phyloP scores from a whole-genome alignment of 306 rosid genomes.

The Mimosa pudica region DNA sequence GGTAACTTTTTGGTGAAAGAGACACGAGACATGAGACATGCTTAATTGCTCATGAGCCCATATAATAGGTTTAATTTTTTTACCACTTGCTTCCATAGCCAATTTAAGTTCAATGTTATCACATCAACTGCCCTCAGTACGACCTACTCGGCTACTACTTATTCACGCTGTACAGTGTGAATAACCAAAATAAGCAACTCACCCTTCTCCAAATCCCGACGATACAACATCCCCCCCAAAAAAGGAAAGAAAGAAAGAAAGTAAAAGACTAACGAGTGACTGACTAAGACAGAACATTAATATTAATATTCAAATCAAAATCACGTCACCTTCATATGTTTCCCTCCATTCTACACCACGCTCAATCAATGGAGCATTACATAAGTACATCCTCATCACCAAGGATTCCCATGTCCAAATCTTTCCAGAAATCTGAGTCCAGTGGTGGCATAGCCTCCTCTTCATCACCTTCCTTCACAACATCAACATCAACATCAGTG shows the following conservation, averaged over 20 bases:
- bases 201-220: background rate
- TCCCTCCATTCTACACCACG: slow-evolving; percentile 20
- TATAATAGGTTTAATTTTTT: too few species aligned
- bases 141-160: background rate
- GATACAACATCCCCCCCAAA: background rate
- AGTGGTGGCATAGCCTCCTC: slow-evolving; percentile 16
- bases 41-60: too few species aligned
- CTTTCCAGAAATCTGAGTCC: slow-evolving; percentile 39
- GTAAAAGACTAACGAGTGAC: background rate
- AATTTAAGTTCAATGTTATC: background rate
- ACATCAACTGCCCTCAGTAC: background rate
- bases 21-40: background rate
- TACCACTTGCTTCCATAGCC: background rate
- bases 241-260: background rate
- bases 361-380: slow-evolving; percentile 24
- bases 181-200: background rate
- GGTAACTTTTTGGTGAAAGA: background rate
- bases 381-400: slow-evolving; percentile 32
- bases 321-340: background rate
- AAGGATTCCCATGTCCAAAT: slow-evolving; percentile 43
- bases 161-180: background rate
- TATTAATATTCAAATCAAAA: background rate
- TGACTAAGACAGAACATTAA: background rate
- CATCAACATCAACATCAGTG: background rate
- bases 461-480: background rate